phyloP scores from a whole-genome alignment of 177 flowering plant species.

The Vitis hybrid region DNA sequence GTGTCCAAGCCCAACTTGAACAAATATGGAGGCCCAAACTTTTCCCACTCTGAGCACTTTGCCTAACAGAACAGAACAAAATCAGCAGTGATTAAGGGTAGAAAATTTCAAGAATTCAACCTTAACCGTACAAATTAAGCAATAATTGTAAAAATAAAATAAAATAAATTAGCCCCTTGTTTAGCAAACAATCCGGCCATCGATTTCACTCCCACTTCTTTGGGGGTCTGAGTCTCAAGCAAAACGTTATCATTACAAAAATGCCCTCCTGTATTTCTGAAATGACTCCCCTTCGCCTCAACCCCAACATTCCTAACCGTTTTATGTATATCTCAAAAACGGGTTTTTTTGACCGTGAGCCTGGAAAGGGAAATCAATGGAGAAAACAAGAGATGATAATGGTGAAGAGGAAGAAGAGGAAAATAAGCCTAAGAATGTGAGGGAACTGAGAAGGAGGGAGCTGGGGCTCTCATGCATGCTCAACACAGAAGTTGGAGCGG shows the following conservation, averaged over 20 bases:
- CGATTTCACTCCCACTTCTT: background rate
- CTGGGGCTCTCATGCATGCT: constrained; percentile 79
- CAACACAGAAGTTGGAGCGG: constrained; percentile 81
- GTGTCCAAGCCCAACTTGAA: background rate
- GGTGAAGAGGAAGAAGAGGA: constrained; percentile 16
- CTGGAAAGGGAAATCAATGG: constrained; percentile 11
- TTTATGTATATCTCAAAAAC: background rate
- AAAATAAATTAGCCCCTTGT: constrained; percentile 11
- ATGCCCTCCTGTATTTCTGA: background rate
- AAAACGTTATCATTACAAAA: background rate
- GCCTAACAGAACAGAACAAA: constrained; percentile 3
- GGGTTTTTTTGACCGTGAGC: constrained; percentile 3
- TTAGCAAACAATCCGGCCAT: constrained; percentile 7
- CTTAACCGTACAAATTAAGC: constrained; percentile 5
- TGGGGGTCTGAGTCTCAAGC: background rate
- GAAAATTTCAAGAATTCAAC: constrained; percentile 14
- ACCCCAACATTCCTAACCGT: constrained; percentile 8
- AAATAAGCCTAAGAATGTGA: constrained; percentile 2
- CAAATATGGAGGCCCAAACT: background rate
- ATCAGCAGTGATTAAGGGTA: constrained; percentile 7
- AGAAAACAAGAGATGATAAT: constrained; percentile 9
- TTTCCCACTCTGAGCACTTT: background rate
- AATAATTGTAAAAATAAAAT: background rate
- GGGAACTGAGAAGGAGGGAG: constrained; percentile 35
- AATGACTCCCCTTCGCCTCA: background rate